phyloP scores from a whole-genome alignment of 2,329 filamentous ascomycete species.

The Venturia aucupariae region DNA sequence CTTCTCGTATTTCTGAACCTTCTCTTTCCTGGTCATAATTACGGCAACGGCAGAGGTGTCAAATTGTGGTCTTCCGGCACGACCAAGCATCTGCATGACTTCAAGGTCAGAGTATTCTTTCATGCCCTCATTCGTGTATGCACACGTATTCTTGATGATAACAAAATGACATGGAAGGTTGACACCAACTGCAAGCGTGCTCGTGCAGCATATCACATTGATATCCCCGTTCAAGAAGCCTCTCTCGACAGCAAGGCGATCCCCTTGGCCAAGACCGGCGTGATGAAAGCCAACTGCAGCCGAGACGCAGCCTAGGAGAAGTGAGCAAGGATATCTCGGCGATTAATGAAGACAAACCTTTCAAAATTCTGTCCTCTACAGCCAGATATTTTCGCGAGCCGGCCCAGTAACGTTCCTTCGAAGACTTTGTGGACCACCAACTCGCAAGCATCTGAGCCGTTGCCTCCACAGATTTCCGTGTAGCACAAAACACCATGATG shows the following conservation, averaged over 20 bases:
- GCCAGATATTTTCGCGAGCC: slow-evolving; percentile 42
- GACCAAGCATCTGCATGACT: slow-evolving; percentile 83
- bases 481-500: slow-evolving; percentile 76
- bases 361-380: slow-evolving; percentile 30
- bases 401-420: slow-evolving; percentile 53
- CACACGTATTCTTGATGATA: slow-evolving; percentile 69
- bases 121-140: slow-evolving; percentile 45
- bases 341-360: neutral
- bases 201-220: slow-evolving; percentile 76
- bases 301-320: slow-evolving; percentile 31
- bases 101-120: slow-evolving; percentile 75
- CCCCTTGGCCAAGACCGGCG: slow-evolving; percentile 57
- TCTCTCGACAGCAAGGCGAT: slow-evolving; percentile 58
- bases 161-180: slow-evolving; percentile 79
- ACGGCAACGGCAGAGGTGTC: slow-evolving; percentile 67
- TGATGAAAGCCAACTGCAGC: slow-evolving; percentile 75
- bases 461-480: slow-evolving; percentile 57
- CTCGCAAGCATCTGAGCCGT: slow-evolving; percentile 61
- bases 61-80: slow-evolving; percentile 76
- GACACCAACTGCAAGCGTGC: slow-evolving; percentile 72
- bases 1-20: slow-evolving; percentile 57
- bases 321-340: neutral
- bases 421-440: slow-evolving; percentile 49
- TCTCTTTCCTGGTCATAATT: slow-evolving; percentile 65
- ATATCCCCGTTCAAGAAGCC: slow-evolving; percentile 63